Conservation (phyloP, 495 filamentous ascomycete species). For the Venustampulla echinocandica region DNA sequence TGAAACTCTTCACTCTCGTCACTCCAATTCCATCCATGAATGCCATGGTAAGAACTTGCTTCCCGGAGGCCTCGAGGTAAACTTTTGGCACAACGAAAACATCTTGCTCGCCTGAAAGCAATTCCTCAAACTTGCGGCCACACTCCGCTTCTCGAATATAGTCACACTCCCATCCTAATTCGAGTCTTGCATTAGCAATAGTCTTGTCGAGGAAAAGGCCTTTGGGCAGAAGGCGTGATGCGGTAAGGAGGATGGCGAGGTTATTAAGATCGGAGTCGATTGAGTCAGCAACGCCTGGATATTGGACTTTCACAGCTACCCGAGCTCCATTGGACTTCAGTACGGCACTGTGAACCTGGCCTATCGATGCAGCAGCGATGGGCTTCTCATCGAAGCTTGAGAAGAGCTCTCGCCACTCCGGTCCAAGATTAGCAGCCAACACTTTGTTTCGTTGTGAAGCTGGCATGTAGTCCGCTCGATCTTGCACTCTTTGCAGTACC, state of each 20-base stretch:
- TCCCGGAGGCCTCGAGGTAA: slow-evolving; percentile 70
- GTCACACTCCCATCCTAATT: slow-evolving; percentile 96
- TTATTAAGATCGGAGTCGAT: slow-evolving; percentile 96
- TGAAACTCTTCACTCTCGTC: slow-evolving; percentile 65
- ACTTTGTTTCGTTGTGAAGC: slow-evolving; percentile 83
- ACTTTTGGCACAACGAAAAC: slow-evolving; percentile 74
- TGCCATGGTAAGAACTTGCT: slow-evolving; percentile 87
- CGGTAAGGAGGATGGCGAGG: slow-evolving; percentile 79
- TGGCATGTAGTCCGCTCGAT: slow-evolving; percentile 97
- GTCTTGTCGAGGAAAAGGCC: slow-evolving; percentile 94
- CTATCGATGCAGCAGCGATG: slow-evolving; percentile 95
- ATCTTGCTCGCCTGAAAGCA: slow-evolving; percentile 59
- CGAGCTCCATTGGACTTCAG: slow-evolving; percentile 63
- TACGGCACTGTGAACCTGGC: slow-evolving; percentile 83
- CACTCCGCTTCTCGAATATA: slow-evolving; percentile 82
- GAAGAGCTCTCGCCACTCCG: slow-evolving; percentile 80
- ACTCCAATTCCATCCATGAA: slow-evolving; percentile 83
- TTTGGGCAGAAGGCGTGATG: slow-evolving; percentile 79
- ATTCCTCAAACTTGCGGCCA: slow-evolving; percentile 59
- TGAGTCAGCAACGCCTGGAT: slow-evolving; percentile 90
- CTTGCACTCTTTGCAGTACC: slow-evolving; percentile 88
- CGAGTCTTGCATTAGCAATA: slow-evolving; percentile 88
- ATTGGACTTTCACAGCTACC: slow-evolving; percentile 95
- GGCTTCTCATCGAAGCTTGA: slow-evolving; percentile 79
- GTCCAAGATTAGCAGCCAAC: slow-evolving; percentile 65